phyloP scores from a whole-genome alignment of 2,329 filamentous ascomycete species.

The Akanthomyces lecanii region DNA sequence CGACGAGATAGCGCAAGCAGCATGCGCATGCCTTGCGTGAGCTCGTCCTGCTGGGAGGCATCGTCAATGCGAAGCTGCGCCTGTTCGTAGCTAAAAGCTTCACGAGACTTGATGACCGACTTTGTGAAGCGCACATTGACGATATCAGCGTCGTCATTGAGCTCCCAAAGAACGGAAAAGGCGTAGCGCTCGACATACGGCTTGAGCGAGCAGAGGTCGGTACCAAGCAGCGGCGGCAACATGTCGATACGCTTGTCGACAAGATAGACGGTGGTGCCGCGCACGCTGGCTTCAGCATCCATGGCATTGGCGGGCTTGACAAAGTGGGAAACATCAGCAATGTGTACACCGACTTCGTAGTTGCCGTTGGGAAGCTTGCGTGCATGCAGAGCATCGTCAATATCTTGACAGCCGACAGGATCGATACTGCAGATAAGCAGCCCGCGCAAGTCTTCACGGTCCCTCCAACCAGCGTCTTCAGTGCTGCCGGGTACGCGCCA shows the following conservation, averaged over 20 bases:
- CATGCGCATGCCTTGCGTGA: slow-evolving; percentile 84
- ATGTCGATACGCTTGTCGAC: slow-evolving; percentile 99
- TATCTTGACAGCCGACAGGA: slow-evolving; percentile 92
- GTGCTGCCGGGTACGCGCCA: slow-evolving; percentile 84
- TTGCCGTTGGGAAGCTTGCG: slow-evolving; percentile 83
- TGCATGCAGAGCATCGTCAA: slow-evolving; percentile 94
- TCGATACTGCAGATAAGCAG: slow-evolving; percentile 96
- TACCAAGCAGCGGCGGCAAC: slow-evolving; percentile 93
- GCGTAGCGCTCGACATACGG: slow-evolving; percentile 94
- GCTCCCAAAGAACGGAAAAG: slow-evolving; percentile 84
- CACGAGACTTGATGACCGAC: slow-evolving; percentile 92
- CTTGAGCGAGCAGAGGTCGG: slow-evolving; percentile 92
- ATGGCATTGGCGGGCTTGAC: slow-evolving; percentile 96
- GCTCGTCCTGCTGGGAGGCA: slow-evolving; percentile 75
- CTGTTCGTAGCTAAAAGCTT: slow-evolving; percentile 97
- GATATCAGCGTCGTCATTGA: slow-evolving; percentile 79
- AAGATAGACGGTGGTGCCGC: slow-evolving; percentile 93
- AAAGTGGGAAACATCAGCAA: slow-evolving; percentile 98
- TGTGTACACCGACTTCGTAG: slow-evolving; percentile 94
- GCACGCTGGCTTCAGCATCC: slow-evolving; percentile 90
- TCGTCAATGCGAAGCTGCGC: slow-evolving; percentile 95
- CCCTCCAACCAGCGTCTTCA: slow-evolving; percentile 82
- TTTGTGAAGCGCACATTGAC: slow-evolving; percentile 88
- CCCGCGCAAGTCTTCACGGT: slow-evolving; percentile 75
- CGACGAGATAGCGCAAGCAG: slow-evolving; percentile 87